A percentile compares a stretch with the other conserved stretches of the same genome.
These are phyloP conservation scores for Macrolepiota fuliginosa DNA, from an alignment of 768 basidiomycete genomes.

Conservation along the genomic window DNA sequence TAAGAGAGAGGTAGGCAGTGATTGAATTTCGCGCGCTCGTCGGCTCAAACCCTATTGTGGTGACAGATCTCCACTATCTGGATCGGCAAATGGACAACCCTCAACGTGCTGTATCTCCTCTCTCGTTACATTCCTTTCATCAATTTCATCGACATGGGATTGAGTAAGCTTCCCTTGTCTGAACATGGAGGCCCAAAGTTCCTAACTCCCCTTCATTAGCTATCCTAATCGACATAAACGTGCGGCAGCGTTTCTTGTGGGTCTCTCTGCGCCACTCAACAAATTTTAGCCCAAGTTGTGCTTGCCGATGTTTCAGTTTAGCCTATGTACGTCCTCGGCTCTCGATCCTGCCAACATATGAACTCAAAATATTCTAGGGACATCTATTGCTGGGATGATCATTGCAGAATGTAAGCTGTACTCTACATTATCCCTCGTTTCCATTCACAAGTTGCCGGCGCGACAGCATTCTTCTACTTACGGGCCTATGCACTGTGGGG, in stretches of 20 bases:
- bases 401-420: background rate
- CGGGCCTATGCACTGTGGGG: conserved; percentile 3
- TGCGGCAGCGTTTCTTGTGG: background rate
- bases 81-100: conserved; percentile 4
- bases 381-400: background rate
- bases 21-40: background rate
- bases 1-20: background rate
- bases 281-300: background rate
- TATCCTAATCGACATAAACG: background rate
- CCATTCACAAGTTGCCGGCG: background rate
- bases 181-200: background rate
- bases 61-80: background rate
- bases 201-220: background rate
- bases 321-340: background rate
- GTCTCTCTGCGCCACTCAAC: background rate
- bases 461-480: background rate
- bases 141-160: background rate
- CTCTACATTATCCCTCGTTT: background rate
- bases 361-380: background rate
- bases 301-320: background rate
- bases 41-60: background rate
- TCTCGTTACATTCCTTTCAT: conserved; percentile 5
- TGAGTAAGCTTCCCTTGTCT: background rate
- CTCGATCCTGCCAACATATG: background rate
- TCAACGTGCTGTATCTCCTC: conserved; percentile 4